Evolutionary conservation across 495 filamentous ascomycete genomes (phyloP), one percentile per base, ranked within the genome.

Genomic region (Xylaria longipes): DNA sequence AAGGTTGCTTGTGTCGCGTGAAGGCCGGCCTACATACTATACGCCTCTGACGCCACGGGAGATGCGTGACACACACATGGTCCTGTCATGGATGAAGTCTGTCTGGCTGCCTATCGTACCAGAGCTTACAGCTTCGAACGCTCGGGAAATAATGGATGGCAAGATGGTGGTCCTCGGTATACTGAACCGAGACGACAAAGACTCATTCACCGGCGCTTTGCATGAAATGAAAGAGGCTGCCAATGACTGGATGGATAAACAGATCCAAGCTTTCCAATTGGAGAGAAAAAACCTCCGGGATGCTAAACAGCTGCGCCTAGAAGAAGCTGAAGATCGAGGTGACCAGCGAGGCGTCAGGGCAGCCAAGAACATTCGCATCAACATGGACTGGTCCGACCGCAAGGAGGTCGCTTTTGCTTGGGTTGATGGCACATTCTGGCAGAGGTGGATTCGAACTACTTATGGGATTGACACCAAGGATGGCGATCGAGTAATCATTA

Each of bases 91-190:
- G 96, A 98, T 98, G 95, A 91, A 91, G 72, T 92, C 89, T 25
- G 94, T 97, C 29, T 99, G 97, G 97, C 87, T 97, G 41, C 96
- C 96, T n/a, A 95, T 99, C 67, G 93, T 99, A 22, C 96, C 96
- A 3, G 96, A 99, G 78, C 88, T 99, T 33, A 97, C 93, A 0
- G 93, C 92, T 29, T 89, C 91, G 29, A 99, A 99, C 79, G 93
- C 96, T 0, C 88, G 89, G 61, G 94, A 98, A 80, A 93, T 99
- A 72, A 98, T 98, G 94, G 89, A 94, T 76, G 93, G 93, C 68
- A 94, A 94, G 80, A 90, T 92, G 41, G 96, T 98, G 35, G 96
- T 99, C 0, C 89, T 99, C 20, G 97, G 93, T 15, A 92, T 99
- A 27, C 82, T 99, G 33, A 93, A 90, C 76, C 89, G 95, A 20